phyloP scores from a whole-genome alignment of 2,329 filamentous ascomycete genomes.

The Elsinoe batatas region DNA sequence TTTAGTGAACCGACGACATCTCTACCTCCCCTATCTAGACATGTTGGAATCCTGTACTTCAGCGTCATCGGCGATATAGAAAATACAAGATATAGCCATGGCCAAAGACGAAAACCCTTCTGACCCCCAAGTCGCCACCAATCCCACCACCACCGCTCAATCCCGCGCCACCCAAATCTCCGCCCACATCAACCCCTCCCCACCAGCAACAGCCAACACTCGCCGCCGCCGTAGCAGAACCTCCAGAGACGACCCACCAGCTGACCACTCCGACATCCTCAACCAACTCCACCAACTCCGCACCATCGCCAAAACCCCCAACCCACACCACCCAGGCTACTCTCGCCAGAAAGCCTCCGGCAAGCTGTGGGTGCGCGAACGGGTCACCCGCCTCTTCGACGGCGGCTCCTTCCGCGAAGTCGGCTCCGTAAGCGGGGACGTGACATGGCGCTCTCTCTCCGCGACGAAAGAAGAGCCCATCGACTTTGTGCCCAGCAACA shows the following conservation, averaged over 20 bases:
- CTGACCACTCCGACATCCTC: slow-evolving; percentile 53
- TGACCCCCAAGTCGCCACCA: not conserved
- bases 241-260: slow-evolving; percentile 38
- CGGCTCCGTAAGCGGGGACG: slow-evolving; percentile 50
- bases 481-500: slow-evolving; percentile 50
- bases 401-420: slow-evolving; percentile 48
- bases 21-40: not conserved
- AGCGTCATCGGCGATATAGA: too few species aligned
- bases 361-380: slow-evolving; percentile 56
- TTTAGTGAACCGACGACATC: slow-evolving; percentile 3
- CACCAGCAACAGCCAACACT: slow-evolving; percentile 20
- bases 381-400: slow-evolving; percentile 50
- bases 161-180: slow-evolving; percentile 20
- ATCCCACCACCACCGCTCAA: not conserved
- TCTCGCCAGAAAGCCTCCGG: slow-evolving; percentile 53
- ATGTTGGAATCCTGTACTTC: not conserved
- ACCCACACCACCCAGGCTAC: slow-evolving; percentile 47
- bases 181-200: slow-evolving; percentile 25
- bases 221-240: slow-evolving; percentile 26
- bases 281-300: slow-evolving; percentile 45
- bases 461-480: slow-evolving; percentile 38
- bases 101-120: not conserved
- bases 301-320: slow-evolving; percentile 45
- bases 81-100: not conserved
- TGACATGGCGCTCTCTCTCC: slow-evolving; percentile 45